Conservation (phyloP, 169 alveolate species). For the Besnoitia besnoiti region DNA sequence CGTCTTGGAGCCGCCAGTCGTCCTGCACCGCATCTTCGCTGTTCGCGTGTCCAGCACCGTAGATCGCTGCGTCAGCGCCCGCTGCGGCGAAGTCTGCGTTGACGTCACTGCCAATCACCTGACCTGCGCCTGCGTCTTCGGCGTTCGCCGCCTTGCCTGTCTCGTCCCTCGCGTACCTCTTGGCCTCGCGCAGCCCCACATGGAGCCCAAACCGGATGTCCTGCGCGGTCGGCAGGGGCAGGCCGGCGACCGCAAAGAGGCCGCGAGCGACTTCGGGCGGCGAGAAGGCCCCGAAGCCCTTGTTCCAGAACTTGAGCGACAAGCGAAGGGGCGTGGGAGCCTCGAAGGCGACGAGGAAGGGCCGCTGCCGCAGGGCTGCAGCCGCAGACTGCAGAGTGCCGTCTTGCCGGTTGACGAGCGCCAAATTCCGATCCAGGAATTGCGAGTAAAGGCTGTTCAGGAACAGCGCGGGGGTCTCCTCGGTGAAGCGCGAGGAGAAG, state of each 20-base stretch:
- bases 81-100: background rate
- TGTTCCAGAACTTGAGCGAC: slow-evolving; percentile 53
- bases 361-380: slow-evolving; percentile 63
- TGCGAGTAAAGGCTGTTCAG: slow-evolving; percentile 50
- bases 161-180: slow-evolving; percentile 8
- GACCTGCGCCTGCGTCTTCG: background rate
- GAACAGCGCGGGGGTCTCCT: slow-evolving; percentile 52
- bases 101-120: background rate
- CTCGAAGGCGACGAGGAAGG: slow-evolving; percentile 61
- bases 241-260: slow-evolving; percentile 60
- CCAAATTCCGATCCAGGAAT: slow-evolving; percentile 52
- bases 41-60: no score
- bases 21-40: background rate
- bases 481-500: slow-evolving; percentile 48
- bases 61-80: no score
- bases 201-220: slow-evolving; percentile 18
- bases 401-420: slow-evolving; percentile 37
- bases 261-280: slow-evolving; percentile 61
- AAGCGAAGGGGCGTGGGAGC: slow-evolving; percentile 37
- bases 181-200: background rate
- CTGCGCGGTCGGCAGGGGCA: slow-evolving; percentile 69
- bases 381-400: slow-evolving; percentile 65
- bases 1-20: background rate
- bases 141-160: background rate
- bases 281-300: slow-evolving; percentile 62